Base-by-base conservation (phyloP, 2,329 filamentous ascomycete species). In the Aspergillus sp. region DNA sequence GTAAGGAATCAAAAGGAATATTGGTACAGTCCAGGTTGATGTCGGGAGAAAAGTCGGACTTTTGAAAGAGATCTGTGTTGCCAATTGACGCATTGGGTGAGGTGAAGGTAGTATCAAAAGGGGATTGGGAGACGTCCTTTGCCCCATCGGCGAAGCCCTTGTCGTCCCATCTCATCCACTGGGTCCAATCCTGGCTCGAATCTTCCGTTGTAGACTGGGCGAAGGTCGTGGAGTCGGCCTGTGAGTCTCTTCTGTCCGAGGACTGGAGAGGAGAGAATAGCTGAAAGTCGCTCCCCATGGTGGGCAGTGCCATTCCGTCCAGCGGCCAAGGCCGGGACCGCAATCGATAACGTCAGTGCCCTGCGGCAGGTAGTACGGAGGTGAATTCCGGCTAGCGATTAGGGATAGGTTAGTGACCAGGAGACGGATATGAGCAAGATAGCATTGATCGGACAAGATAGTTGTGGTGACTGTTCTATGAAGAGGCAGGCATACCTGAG, bases 91-190 rank as follows among this genome's bases (percentile, higher is more conserved):
- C 67, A 48, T 66, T 62, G 3, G 70, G 68, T 10, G 75, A 70
- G 19, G 70, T 66, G 56, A 69, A 69, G 11, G 70, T 62, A 27
- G 62, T 55, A 36, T 70, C 65, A 21, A 70, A 62, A 38, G 67
- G 61, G 17, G 68, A 61, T 55, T 68, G 54, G 59, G 67, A 61
- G 11, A 70, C 62, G 54, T 71, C 71, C n/a, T 71, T 69, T 38
- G 66, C 58, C n/a, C 60, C 42, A 23, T 75, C 71, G 2, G 68
- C 58, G 42, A 72, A 71, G 23, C 70, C 68, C 25, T 75, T 67
- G 15, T 77, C 77, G 63, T 79, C 77, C 77, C 77, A 79, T 67
- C 73, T 70, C 77, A 79, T 79, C 77, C 77, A 79, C 63, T 79
- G 75, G 11, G 75, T 76, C 77, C 77, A 79, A 56, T 79, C 77